These are phyloP conservation scores for Inga laurina DNA, from an alignment of 306 rosid species.

Conservation along the genomic window DNA sequence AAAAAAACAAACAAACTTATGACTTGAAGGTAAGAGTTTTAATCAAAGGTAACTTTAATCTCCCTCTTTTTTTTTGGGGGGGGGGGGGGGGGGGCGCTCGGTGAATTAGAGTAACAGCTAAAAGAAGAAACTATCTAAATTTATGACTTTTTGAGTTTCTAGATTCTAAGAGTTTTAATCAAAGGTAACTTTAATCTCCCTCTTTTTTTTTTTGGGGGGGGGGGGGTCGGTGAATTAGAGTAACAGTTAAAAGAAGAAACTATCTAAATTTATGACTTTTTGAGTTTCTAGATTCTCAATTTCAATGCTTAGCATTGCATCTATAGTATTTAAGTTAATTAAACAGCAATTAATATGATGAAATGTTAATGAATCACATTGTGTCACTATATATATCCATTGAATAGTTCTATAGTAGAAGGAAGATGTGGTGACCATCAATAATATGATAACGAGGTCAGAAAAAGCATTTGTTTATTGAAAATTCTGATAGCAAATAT, in stretches of 20 bases:
- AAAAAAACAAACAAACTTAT: background rate
- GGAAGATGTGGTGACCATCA: background rate
- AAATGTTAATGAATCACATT: background rate
- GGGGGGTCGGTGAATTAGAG: too few relatives aligned
- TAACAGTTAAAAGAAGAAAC: too few relatives aligned
- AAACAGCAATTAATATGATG: background rate
- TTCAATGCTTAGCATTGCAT: too few relatives aligned
- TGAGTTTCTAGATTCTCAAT: background rate
- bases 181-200: background rate
- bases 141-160: background rate
- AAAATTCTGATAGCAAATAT: background rate
- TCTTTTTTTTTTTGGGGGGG: too few relatives aligned
- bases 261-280: background rate
- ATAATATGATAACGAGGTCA: background rate
- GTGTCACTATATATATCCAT: background rate
- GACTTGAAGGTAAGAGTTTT: background rate
- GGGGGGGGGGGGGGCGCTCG: too few relatives aligned
- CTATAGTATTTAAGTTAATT: too few relatives aligned
- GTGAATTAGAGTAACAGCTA: too few relatives aligned
- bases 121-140: background rate
- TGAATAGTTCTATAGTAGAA: background rate
- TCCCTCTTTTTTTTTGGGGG: too few relatives aligned
- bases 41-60: background rate
- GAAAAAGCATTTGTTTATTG: background rate
- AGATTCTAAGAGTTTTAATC: too few relatives aligned